Evolutionary conservation across 2,329 filamentous ascomycete species (phyloP), one percentile per base, ranked within the genome.

Genomic region (Chaetomium strumarium): DNA sequence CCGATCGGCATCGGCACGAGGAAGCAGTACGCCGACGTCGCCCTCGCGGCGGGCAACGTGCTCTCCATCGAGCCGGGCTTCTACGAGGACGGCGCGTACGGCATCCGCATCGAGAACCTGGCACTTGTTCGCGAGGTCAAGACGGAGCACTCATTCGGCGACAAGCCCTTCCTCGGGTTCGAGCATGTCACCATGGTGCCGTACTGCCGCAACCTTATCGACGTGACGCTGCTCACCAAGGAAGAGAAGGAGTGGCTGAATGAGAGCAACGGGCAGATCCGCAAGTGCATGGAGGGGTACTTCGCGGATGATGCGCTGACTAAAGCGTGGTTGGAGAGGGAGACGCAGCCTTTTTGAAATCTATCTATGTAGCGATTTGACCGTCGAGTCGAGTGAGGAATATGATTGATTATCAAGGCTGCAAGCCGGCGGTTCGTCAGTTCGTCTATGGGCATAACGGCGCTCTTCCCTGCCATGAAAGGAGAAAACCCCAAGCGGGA

Each of bases 161-260:
- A 96, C 63, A 96, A 95, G 73, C 86, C 91, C 2, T 99, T 88
- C 72, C 75, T 97, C 34, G 90, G 91, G 3, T 99, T 99, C 62
- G 92, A 99, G 73, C 89, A 95, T 69, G 90, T 97, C 59, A 99
- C 93, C 0, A 90, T 99, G 90, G 90, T 92, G 16, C 93, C 93
- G 0, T 90, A 96, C 71, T 96, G 92, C 72, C 81, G 84, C 56
- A 96, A 90, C 56, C 74, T 99, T 58, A 90, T 96, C 58, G 88
- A 97, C 62, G 73, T 79, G 50, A 75, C 67, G 47, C 74, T 96
- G 33, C 72, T 99, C 60, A 90, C 84, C 0, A 73, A 76, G 5
- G 76, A 74, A 12, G 93, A 99, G 73, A 88, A 85, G 72, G 71
- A 79, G 55, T 99, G 92, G 88, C 72, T 99, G 60, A 95, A 97